Conservation (phyloP, 306 rosid genomes). For the Inga laurina region DNA sequence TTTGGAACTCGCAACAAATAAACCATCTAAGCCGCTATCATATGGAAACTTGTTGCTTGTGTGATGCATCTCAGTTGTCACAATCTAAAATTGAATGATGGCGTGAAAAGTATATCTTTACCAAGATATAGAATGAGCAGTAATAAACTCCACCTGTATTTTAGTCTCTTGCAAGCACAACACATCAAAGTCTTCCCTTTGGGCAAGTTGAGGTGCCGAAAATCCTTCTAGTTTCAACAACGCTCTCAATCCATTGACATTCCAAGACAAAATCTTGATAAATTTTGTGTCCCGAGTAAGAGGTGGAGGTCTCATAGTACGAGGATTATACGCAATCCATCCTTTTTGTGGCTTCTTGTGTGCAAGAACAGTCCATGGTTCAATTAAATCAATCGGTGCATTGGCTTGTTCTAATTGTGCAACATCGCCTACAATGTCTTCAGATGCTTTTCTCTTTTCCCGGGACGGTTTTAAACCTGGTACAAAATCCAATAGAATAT, state of each 20-base stretch:
- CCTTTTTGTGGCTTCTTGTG: conserved; percentile 95
- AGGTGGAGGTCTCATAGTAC: conserved; percentile 72
- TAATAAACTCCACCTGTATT: conserved; percentile 67
- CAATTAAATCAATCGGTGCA: conserved; percentile 43
- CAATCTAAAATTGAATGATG: conserved; percentile 7
- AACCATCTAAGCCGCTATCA: neutral
- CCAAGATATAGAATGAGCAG: conserved; percentile 17
- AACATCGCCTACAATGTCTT: conserved; percentile 34
- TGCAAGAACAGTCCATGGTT: conserved; percentile 89
- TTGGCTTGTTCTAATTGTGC: conserved; percentile 35
- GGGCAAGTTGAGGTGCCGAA: conserved; percentile 76
- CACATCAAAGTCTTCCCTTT: conserved; percentile 86
- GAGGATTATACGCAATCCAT: conserved; percentile 93
- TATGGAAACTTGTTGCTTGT: neutral
- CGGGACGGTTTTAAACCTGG: conserved; percentile 51
- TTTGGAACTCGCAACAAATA: neutral
- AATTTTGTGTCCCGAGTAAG: conserved; percentile 61
- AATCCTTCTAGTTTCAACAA: conserved; percentile 76
- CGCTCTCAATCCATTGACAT: conserved; percentile 94
- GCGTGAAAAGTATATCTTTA: conserved; percentile 1
- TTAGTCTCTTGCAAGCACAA: conserved; percentile 97
- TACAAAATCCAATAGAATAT: conserved; percentile 28
- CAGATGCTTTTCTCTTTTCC: conserved; percentile 48
- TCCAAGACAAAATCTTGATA: conserved; percentile 89
- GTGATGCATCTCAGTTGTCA: neutral